Evolutionary conservation across 2,329 filamentous ascomycete species (phyloP), one percentile per base, ranked within the genome.

Genomic region (Scytalidium lignicola): DNA sequence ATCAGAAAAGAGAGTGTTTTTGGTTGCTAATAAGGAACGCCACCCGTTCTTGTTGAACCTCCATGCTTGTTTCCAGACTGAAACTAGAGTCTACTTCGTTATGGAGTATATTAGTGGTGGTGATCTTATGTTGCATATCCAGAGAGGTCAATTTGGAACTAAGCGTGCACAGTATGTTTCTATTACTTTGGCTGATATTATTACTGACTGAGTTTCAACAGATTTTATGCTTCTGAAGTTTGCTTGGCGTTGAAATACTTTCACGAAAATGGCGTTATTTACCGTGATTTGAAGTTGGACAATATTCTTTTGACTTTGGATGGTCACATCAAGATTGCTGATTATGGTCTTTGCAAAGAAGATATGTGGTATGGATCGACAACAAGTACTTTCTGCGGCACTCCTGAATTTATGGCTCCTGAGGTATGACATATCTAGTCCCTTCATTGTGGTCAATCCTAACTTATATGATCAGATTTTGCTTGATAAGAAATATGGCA

Each of bases 101-200:
- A 97, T 97, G 92, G 93, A 99, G 72, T 99, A 99, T 67, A 90
- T 99, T 55, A 96, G 90, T 65, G 93, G 93, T 74, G 93, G 93
- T 73, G 93, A 99, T 77, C 71, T 99, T 66, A 99, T 99, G 93
- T 76, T 97, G 71, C 93, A 99, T 72, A 99, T 99, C 66, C 93
- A 99, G 69, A 84, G 93, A 52, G 92, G 92, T 17, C 89, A 95
- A 65, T 99, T 99, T 64, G 92, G 92, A 49, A 88, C 90, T 6
- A 97, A 96, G 72, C 83, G 93, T 58, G 92, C 93, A 56, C 93
- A 99, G 86, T 91, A 83, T 73, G 86, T 80, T 47, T 12, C 2
- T 28, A 13, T 18, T 26, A 39, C 32, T 5, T 6, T 28, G 15
- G 17, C 2, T 41, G 9, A 13, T n/a, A 42, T 20, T 47, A 19